Percentiles rank a stretch among this genome's conserved stretches.
Evolutionary conservation across 495 filamentous ascomycete genomes (phyloP).

Genomic region (Penicillium diatomitis): DNA sequence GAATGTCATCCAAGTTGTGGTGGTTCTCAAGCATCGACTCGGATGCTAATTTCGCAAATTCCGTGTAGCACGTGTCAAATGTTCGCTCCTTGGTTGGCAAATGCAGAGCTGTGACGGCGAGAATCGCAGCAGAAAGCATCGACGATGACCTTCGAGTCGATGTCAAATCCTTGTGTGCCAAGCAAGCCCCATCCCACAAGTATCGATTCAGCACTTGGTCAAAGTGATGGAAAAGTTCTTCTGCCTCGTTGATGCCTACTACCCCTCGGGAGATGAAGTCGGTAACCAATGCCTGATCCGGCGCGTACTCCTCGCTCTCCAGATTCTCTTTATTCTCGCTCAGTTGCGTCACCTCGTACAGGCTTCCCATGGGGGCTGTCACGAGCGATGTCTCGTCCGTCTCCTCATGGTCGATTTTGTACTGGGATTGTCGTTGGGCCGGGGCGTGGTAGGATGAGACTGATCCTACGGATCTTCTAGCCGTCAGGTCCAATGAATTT

Average conservation of each 20-base stretch:
- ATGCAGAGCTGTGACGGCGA: constrained; percentile 45
- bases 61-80: constrained; percentile 42
- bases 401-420: constrained; percentile 35
- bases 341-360: constrained; percentile 52
- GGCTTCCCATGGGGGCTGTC: constrained; percentile 48
- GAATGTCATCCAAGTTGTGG: constrained; percentile 43
- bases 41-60: constrained; percentile 43
- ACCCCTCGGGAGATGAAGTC: constrained; percentile 45
- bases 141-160: constrained; percentile 42
- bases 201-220: constrained; percentile 45
- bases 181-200: constrained; percentile 41
- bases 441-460: constrained; percentile 13
- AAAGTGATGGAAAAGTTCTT: constrained; percentile 41
- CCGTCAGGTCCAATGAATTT: constrained; percentile 9
- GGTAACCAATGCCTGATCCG: constrained; percentile 34
- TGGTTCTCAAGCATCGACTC: constrained; percentile 44
- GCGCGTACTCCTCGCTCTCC: constrained; percentile 23
- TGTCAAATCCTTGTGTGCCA: constrained; percentile 34
- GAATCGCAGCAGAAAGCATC: constrained; percentile 40
- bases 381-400: constrained; percentile 36
- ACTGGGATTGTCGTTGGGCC: constrained; percentile 26
- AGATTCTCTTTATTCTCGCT: constrained; percentile 36
- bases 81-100: constrained; percentile 37
- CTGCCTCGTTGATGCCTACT: constrained; percentile 39
- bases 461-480: constrained; percentile 5